Conservation (phyloP, 768 basidiomycete genomes). For the Chalciporus piperatus region DNA sequence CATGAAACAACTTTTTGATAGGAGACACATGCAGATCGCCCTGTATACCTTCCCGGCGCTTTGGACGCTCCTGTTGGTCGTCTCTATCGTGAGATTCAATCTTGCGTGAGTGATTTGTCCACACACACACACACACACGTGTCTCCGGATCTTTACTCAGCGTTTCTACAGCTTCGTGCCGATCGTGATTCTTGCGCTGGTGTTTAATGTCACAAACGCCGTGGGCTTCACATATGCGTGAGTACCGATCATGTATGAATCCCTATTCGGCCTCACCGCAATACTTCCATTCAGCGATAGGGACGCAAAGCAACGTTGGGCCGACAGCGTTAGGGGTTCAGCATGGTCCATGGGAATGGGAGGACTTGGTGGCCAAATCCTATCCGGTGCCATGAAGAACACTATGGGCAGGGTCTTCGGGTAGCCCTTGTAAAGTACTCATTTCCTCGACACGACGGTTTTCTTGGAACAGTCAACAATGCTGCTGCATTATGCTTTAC, state of each 20-base stretch:
- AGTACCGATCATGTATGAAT: constrained; percentile 28
- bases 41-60: constrained; percentile 86
- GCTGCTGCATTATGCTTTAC: constrained; percentile 7
- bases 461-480: constrained; percentile 11
- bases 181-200: constrained; percentile 88
- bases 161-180: constrained; percentile 73
- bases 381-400: constrained; percentile 80
- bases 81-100: constrained; percentile 86
- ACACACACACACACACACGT: no score
- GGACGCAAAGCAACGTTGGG: constrained; percentile 93
- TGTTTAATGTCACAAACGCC: constrained; percentile 96
- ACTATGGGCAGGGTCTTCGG: constrained; percentile 78
- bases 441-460: not conserved
- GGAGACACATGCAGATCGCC: constrained; percentile 57
- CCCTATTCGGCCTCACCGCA: constrained; percentile 9
- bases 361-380: constrained; percentile 80
- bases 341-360: constrained; percentile 74
- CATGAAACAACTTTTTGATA: constrained; percentile 2
- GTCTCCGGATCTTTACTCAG: constrained; percentile 9
- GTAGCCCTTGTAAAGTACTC: constrained; percentile 17
- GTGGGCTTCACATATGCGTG: constrained; percentile 95
- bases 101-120: constrained; percentile 59
- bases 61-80: constrained; percentile 84
- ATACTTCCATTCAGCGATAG: constrained; percentile 56
- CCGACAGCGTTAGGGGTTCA: constrained; percentile 64